phyloP scores from a whole-genome alignment of 2,329 filamentous ascomycete species.

The Fusarium pseudonygamai region DNA sequence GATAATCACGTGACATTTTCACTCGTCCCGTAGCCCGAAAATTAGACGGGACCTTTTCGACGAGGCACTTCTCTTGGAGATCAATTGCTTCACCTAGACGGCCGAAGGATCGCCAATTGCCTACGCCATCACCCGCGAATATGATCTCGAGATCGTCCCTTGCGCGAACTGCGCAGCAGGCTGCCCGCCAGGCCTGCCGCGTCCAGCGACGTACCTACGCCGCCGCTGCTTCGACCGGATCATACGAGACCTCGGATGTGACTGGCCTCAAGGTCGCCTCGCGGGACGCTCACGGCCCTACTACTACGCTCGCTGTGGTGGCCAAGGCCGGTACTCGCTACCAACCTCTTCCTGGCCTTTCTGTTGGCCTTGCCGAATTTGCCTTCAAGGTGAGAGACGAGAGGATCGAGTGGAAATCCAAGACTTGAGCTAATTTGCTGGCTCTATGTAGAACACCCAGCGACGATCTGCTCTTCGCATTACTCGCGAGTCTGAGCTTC shows the following conservation, averaged over 20 bases:
- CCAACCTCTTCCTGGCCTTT: slow-evolving; percentile 87
- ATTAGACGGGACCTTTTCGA: slow-evolving; percentile 56
- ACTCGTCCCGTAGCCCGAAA: slow-evolving; percentile 50
- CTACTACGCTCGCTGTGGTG: slow-evolving; percentile 89
- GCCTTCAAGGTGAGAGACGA: slow-evolving; percentile 83
- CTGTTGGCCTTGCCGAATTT: slow-evolving; percentile 91
- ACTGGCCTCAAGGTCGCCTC: slow-evolving; percentile 92
- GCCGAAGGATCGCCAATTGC: slow-evolving; percentile 61
- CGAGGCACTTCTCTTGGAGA: slow-evolving; percentile 55
- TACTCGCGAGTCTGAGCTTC: slow-evolving; percentile 91
- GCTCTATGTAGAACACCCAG: slow-evolving; percentile 74
- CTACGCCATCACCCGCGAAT: slow-evolving; percentile 65
- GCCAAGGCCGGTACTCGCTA: slow-evolving; percentile 95
- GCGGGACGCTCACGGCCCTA: slow-evolving; percentile 87
- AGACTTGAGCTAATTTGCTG: slow-evolving; percentile 58
- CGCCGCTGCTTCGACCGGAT: slow-evolving; percentile 72
- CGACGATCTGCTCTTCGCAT: slow-evolving; percentile 92
- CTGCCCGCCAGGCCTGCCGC: slow-evolving; percentile 66
- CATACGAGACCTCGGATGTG: slow-evolving; percentile 87
- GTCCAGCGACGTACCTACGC: slow-evolving; percentile 67
- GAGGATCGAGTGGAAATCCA: slow-evolving; percentile 11
- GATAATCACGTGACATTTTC: slow-evolving; percentile 49
- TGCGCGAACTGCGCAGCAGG: slow-evolving; percentile 67
- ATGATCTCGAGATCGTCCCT: slow-evolving; percentile 72
- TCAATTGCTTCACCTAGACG: slow-evolving; percentile 53